These are phyloP conservation scores for Lotus japonicus DNA, from an alignment of 306 rosid species.

Conservation along the genomic window DNA sequence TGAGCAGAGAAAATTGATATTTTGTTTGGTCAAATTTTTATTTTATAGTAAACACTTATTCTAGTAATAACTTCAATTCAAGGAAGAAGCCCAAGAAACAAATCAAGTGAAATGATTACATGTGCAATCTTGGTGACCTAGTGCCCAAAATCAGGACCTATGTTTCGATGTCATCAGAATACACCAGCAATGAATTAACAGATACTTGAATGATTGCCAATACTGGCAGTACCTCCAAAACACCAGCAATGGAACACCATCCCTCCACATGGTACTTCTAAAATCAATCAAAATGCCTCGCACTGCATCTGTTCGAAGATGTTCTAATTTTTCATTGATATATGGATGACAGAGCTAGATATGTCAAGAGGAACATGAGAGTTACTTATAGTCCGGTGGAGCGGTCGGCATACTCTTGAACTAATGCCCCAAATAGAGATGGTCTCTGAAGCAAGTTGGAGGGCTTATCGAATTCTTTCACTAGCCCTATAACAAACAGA, in stretches of 20 bases:
- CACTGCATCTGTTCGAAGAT: too few relatives aligned
- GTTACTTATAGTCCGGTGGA: conserved; percentile 39
- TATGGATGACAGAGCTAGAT: neutral
- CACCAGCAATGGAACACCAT: neutral
- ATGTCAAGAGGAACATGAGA: neutral
- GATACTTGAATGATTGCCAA: neutral
- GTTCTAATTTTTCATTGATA: too few relatives aligned
- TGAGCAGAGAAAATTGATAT: too few relatives aligned
- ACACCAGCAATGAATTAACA: neutral
- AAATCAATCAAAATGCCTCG: neutral
- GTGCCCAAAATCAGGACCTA: conserved; percentile 8
- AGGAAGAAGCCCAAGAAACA: too few relatives aligned
- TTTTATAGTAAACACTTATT: too few relatives aligned
- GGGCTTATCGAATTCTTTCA: conserved; percentile 66
- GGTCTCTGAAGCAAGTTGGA: conserved; percentile 50
- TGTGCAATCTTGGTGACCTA: too few relatives aligned
- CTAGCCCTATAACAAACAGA: conserved; percentile 32
- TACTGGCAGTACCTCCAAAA: neutral
- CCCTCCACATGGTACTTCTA: neutral
- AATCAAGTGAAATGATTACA: too few relatives aligned
- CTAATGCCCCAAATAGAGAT: conserved; percentile 63
- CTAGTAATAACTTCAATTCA: too few relatives aligned
- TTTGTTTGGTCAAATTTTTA: too few relatives aligned
- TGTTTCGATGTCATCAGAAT: neutral
- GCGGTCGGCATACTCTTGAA: conserved; percentile 76